Evolutionary conservation across 2,329 filamentous ascomycete genomes (phyloP).

Genomic region (Epichloe baconii): DNA sequence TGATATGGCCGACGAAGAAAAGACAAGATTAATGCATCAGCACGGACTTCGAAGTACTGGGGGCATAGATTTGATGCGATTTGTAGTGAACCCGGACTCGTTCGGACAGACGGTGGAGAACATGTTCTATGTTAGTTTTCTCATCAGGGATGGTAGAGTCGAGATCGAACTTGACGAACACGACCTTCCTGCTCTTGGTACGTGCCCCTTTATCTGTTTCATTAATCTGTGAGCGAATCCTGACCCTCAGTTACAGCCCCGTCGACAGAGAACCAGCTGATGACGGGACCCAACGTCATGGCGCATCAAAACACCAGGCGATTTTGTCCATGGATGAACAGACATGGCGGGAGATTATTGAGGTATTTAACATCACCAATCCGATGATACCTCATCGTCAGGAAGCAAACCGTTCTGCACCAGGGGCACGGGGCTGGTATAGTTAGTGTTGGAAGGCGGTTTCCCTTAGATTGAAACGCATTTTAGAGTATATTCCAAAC

Average conservation of each 20-base stretch:
- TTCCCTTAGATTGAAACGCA: neutral
- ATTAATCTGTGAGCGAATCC: neutral
- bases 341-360: slow-evolving; percentile 67
- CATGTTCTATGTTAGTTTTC: slow-evolving; percentile 88
- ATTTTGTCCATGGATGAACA: slow-evolving; percentile 79
- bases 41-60: slow-evolving; percentile 53
- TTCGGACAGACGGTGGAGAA: slow-evolving; percentile 96
- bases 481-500: neutral
- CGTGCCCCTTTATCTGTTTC: slow-evolving; percentile 23
- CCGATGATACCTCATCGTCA: slow-evolving; percentile 75
- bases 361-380: slow-evolving; percentile 62
- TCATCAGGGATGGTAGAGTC: slow-evolving; percentile 75
- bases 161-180: slow-evolving; percentile 61
- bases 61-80: slow-evolving; percentile 69
- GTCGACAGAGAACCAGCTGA: slow-evolving; percentile 30
- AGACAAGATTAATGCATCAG: slow-evolving; percentile 44
- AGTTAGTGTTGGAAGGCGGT: slow-evolving; percentile 25
- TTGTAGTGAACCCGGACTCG: slow-evolving; percentile 77
- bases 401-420: slow-evolving; percentile 38
- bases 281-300: slow-evolving; percentile 32
- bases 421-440: slow-evolving; percentile 54
- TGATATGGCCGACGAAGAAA: slow-evolving; percentile 33
- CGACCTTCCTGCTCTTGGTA: slow-evolving; percentile 68
- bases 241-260: slow-evolving; percentile 12
- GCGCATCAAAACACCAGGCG: slow-evolving; percentile 64